phyloP scores from a whole-genome alignment of 306 rosid species.

The Sophora flavescens region DNA sequence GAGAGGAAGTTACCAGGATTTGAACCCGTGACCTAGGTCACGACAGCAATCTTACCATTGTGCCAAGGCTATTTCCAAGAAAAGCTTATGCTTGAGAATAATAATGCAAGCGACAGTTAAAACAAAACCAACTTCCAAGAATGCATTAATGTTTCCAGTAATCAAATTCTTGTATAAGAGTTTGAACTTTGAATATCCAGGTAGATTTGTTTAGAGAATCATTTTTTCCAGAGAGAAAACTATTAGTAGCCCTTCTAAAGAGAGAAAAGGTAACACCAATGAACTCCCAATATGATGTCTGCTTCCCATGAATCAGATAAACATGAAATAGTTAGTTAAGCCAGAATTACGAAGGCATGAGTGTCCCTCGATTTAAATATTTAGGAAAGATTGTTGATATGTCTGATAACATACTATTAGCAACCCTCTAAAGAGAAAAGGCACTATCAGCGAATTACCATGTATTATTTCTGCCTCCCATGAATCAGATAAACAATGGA shows the following conservation, averaged over 20 bases:
- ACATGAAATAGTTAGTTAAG: conserved; percentile 31
- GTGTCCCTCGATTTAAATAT: background rate
- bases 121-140: conserved; percentile 21
- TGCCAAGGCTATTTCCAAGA: background rate
- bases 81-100: background rate
- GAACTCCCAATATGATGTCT: conserved; percentile 38
- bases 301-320: conserved; percentile 63
- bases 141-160: background rate
- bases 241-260: conserved; percentile 48
- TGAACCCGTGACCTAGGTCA: too few relatives aligned
- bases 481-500: conserved; percentile 64
- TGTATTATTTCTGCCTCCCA: conserved; percentile 58
- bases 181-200: background rate
- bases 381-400: background rate
- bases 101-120: background rate
- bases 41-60: too few relatives aligned
- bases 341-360: conserved; percentile 50
- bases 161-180: background rate
- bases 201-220: background rate
- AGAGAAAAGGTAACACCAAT: conserved; percentile 55
- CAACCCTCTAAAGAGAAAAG: conserved; percentile 51
- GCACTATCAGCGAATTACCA: conserved; percentile 62
- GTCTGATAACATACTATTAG: conserved; percentile 58
- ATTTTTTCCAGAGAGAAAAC: conserved; percentile 38
- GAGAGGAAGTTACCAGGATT: too few relatives aligned